These are phyloP conservation scores for Ceratobasidium sp. DNA, from an alignment of 1,284 basidiomycete genomes.

Conservation along the genomic window DNA sequence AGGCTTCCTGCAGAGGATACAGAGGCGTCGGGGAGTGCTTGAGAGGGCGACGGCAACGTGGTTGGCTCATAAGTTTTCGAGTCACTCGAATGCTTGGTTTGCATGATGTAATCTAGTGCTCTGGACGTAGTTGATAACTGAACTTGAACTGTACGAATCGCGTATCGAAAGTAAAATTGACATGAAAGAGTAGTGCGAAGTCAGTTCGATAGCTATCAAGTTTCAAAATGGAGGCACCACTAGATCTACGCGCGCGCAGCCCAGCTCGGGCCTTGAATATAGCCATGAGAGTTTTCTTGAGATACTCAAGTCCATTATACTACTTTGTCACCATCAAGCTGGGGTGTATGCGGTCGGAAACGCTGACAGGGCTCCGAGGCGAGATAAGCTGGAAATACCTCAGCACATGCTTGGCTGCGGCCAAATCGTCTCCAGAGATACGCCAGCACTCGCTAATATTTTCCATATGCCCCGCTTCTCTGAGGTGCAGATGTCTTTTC, in stretches of 20 bases:
- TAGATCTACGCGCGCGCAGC: too few relatives aligned
- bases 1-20: slow-evolving; percentile 21
- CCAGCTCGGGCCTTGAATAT: too few relatives aligned
- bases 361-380: neutral
- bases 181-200: too few relatives aligned
- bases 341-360: neutral
- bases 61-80: neutral
- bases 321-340: neutral
- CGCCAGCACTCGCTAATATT: neutral
- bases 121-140: too few relatives aligned
- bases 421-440: neutral
- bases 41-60: neutral
- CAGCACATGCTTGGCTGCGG: neutral
- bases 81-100: neutral
- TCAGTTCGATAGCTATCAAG: too few relatives aligned
- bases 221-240: too few relatives aligned
- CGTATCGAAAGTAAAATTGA: too few relatives aligned
- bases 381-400: neutral
- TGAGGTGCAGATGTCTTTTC: too few relatives aligned
- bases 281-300: neutral
- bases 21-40: neutral
- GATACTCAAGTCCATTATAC: neutral
- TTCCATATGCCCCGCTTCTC: neutral
- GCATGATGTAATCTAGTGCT: too few relatives aligned
- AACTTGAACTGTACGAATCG: too few relatives aligned